These are phyloP conservation scores for Tubosaeta sp. DNA, from an alignment of 768 basidiomycete species.

Conservation along the genomic window DNA sequence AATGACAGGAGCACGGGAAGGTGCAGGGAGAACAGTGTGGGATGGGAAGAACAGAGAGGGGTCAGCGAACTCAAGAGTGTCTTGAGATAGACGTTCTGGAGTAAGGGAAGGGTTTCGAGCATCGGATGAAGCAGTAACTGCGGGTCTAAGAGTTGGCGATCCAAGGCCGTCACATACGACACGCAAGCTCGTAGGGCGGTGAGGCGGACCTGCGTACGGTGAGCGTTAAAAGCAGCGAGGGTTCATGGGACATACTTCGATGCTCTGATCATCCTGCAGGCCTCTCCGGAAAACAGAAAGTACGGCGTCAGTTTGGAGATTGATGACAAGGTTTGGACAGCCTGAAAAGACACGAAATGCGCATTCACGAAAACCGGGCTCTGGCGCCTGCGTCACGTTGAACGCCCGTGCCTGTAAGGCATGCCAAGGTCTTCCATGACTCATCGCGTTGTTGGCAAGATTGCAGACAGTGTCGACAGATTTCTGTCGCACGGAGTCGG, in stretches of 20 bases:
- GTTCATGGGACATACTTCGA: constrained; percentile 47
- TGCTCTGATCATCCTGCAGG: constrained; percentile 58
- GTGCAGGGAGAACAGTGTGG: constrained; percentile 71
- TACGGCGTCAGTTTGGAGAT: constrained; percentile 69
- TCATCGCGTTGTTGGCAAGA: constrained; percentile 70
- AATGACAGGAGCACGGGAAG: constrained; percentile 64
- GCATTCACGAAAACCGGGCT: constrained; percentile 44
- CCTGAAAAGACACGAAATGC: constrained; percentile 72
- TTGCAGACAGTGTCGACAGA: constrained; percentile 50
- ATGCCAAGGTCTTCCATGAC: constrained; percentile 56
- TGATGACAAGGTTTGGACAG: constrained; percentile 71
- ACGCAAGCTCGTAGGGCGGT: constrained; percentile 69
- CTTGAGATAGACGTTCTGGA: constrained; percentile 53
- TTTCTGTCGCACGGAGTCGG: constrained; percentile 58
- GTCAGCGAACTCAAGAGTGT: constrained; percentile 66
- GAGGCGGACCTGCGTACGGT: constrained; percentile 53
- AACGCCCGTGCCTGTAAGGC: constrained; percentile 71
- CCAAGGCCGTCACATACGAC: constrained; percentile 62
- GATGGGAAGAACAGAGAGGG: constrained; percentile 63
- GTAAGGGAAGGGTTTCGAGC: constrained; percentile 32
- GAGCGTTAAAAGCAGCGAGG: neutral
- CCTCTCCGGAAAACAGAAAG: constrained; percentile 63
- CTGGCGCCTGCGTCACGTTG: constrained; percentile 42
- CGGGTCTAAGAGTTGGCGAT: constrained; percentile 58
- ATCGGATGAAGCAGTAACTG: constrained; percentile 53